These are phyloP conservation scores for Cucurbitaria berberidis DNA, from an alignment of 2,329 filamentous ascomycete species.

Conservation along the genomic window DNA sequence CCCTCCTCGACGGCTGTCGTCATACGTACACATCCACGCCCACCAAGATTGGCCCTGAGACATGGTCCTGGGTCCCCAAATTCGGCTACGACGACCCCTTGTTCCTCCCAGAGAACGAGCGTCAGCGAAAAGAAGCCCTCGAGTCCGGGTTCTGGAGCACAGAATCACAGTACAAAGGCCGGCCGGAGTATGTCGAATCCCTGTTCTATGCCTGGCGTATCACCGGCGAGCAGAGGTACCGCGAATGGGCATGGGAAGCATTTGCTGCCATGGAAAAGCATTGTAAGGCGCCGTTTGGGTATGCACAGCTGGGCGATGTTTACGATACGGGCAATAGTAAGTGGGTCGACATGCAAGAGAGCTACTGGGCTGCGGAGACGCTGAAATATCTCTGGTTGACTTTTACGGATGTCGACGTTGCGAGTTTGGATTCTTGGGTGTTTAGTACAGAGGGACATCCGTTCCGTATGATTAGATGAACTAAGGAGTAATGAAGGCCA, in stretches of 20 bases:
- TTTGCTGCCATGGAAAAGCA: conserved; percentile 46
- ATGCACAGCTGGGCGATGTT: conserved; percentile 48
- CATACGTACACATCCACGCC: conserved; percentile 48
- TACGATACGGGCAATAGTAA: conserved; percentile 28
- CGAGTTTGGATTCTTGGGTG: conserved; percentile 51
- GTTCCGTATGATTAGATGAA: conserved; percentile 48
- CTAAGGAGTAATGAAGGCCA: not conserved
- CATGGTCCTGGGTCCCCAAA: conserved; percentile 49
- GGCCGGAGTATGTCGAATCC: conserved; percentile 50
- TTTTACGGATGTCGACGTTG: conserved; percentile 44
- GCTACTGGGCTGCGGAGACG: conserved; percentile 51
- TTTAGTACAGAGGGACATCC: conserved; percentile 54
- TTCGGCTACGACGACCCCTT: conserved; percentile 41
- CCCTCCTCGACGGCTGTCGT: conserved; percentile 50
- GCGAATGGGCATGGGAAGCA: conserved; percentile 53
- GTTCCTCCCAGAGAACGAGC: conserved; percentile 34
- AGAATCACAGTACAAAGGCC: conserved; percentile 42
- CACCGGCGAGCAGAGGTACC: conserved; percentile 48
- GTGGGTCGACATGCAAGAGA: conserved; percentile 49
- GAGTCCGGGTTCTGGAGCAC: conserved; percentile 44
- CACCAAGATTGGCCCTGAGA: conserved; percentile 48
- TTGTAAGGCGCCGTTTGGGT: conserved; percentile 49
- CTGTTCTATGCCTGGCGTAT: conserved; percentile 52
- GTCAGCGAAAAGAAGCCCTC: conserved; percentile 37
- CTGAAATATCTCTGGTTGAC: conserved; percentile 52